Conservation (phyloP, 2,329 filamentous ascomycete species). For the Graphilbum fragrans region DNA sequence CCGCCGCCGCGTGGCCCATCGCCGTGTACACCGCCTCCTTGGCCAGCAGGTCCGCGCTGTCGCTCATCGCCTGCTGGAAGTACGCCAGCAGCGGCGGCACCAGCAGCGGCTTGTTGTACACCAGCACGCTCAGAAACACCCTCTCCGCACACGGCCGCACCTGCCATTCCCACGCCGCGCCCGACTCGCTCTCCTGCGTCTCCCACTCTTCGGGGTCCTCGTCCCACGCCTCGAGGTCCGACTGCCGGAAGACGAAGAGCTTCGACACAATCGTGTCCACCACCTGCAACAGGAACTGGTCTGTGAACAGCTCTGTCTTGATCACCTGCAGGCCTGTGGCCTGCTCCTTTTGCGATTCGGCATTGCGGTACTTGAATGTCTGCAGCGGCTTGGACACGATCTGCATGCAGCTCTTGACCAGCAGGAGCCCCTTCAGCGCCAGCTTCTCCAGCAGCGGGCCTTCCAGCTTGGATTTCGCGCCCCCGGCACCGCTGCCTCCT, state of each 20-base stretch:
- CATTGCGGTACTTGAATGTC: constrained; percentile 71
- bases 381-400: constrained; percentile 74
- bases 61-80: constrained; percentile 65
- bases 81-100: constrained; percentile 70
- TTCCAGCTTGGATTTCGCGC: constrained; percentile 36
- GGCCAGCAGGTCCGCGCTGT: constrained; percentile 55
- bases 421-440: constrained; percentile 68
- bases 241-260: constrained; percentile 76
- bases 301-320: constrained; percentile 61
- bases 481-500: constrained; percentile 18
- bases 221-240: constrained; percentile 84
- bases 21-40: constrained; percentile 95
- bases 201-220: constrained; percentile 96
- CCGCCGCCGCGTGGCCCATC: constrained; percentile 72
- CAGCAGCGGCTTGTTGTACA: constrained; percentile 75
- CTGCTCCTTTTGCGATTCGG: constrained; percentile 66
- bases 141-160: constrained; percentile 88
- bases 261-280: constrained; percentile 76
- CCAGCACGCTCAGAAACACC: constrained; percentile 81
- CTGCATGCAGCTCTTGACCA: constrained; percentile 71
- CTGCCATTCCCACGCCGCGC: constrained; percentile 83
- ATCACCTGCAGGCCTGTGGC: constrained; percentile 55
- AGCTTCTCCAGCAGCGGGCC: constrained; percentile 64
- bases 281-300: constrained; percentile 66
- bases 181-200: constrained; percentile 71